A percentile compares a stretch with the other conserved stretches of the same genome.
phyloP scores from a whole-genome alignment of 805 yeast genomes.

The Zygosaccharomyces gambellarensis region DNA sequence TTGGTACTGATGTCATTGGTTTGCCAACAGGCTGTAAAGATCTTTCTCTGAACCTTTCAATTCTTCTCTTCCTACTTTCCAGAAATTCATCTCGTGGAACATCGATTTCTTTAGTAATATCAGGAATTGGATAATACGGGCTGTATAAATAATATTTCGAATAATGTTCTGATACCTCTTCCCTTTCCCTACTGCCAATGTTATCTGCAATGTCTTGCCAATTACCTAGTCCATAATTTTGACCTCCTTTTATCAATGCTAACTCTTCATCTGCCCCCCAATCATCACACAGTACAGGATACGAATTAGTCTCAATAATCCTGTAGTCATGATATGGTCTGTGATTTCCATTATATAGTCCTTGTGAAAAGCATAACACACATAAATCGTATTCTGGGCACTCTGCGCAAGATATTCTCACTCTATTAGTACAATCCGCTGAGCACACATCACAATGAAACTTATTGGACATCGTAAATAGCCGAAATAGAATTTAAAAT shows the following conservation, averaged over 20 bases:
- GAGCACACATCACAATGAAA: conserved; percentile 95
- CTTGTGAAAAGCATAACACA: conserved; percentile 93
- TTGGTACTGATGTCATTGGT: conserved; percentile 87
- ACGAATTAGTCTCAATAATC: conserved; percentile 89
- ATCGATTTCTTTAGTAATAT: conserved; percentile 65
- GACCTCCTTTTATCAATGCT: conserved; percentile 83
- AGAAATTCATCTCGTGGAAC: conserved; percentile 67
- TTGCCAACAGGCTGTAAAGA: conserved; percentile 85
- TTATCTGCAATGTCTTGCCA: conserved; percentile 99
- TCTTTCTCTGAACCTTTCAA: conserved; percentile 65
- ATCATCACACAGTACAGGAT: conserved; percentile 80
- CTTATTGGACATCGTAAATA: conserved; percentile 38
- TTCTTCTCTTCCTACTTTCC: conserved; percentile 57
- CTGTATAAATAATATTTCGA: conserved; percentile 63
- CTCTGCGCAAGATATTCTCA: conserved; percentile 84
- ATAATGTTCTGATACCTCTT: conserved; percentile 87
- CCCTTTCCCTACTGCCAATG: conserved; percentile 86
- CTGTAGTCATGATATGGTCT: conserved; percentile 92
- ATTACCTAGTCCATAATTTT: conserved; percentile 86
- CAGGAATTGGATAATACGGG: conserved; percentile 81
- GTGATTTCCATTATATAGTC: conserved; percentile 74
- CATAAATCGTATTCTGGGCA: conserved; percentile 95
- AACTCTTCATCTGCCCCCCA: conserved; percentile 99
- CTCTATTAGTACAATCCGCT: conserved; percentile 90
- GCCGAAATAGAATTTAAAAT: not conserved